Evolutionary conservation across 2,329 filamentous ascomycete species (phyloP), one percentile per base, ranked within the genome.

Genomic region (Cladosporium velox): DNA sequence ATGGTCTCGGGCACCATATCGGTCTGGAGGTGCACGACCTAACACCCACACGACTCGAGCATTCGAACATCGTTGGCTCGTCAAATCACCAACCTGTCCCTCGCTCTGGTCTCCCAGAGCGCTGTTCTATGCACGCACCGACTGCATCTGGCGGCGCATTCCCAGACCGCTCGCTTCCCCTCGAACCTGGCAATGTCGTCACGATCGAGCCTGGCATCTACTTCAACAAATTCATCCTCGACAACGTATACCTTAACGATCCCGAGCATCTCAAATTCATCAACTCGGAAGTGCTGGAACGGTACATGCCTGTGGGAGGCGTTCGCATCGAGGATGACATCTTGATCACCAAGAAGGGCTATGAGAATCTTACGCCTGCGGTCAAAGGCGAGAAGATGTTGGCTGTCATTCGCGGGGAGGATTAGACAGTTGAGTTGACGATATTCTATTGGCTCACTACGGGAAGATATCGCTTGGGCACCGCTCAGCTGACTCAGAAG

Each of bases 131-230:
- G 14, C 11, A 14, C 44, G 26, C 4, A 21, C 24, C 32, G 12
- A 34, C 38, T n/a, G 30, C 21, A 11, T 24, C 55, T 7, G 41
- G 41, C 47, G 30, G 26, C 28, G 14, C 26, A n/a, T 55, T 57
- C 61, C 41, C 34, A 1, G 26, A 67, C 6, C 41, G 21, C 1
- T 21, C 41, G 8, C 41, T 47, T 4, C 65, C 66, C 2, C 67
- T 76, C 10, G 78, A 87, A 54, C 82, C 90, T 64, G 90, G 91
- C 10, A 90, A 90, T 68, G 91, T 98, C 35, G 88, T 99, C 61
- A 99, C 95, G 0, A 92, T 98, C 38, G 95, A 99, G 81, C 95
- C 95, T 7, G 95, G 95, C 21, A 87, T 89, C 51, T 93, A 93
- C 77, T 93, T 93, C 79, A 91, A 88, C 78, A 82, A 83, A 21